Base-by-base conservation (phyloP, 352 stramenopile genomes). In the Pythium dissotocum region DNA sequence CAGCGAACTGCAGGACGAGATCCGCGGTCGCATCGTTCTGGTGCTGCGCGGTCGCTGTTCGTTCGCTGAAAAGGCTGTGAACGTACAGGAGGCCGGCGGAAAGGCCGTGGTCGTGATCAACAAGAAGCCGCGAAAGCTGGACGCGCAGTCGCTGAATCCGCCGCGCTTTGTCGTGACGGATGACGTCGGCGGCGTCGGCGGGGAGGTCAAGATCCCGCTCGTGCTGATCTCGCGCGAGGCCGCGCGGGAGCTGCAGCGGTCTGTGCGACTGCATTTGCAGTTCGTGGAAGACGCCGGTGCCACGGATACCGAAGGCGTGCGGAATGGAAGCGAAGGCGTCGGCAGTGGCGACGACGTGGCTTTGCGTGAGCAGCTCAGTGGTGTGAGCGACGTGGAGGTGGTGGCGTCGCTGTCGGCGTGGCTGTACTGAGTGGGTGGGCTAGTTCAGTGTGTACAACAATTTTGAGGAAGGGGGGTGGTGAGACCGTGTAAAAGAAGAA, bases 41-140 rank as follows among this genome's bases (percentile, higher is more conserved):
- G 85, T 91, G 14, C 66, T 74, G 33, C 76, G 89, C 9, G 89
- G 89, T 13, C 76, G 76, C 18, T 97, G 89, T 57, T 79, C 88
- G 24, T 97, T 97, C 61, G 79, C 83, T 1, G 69, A 87, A 55
- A 97, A 96, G 67, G 87, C 87, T 1, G 57, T 91, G 44, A 68
- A 79, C 8, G 57, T 95, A 6, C 79, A 96, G 70, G 35, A 68
- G 9, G 79, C 79, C 16, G 87, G 88, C 2, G 89, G 76, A 1
- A 61, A 68, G 7, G 89, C 78, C 26, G 73, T 91, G 18, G 76
- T 95, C 12, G 77, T 93, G 16, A 77, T 94, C 55, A 93, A 95
- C 65, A 83, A 75, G 18, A 91, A 88, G 65, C 61, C 68, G n/a
- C 30, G 70, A 18, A 76, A 54, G 26, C n/a, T 24, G n/a, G 36